Evolutionary conservation across 441 rosid genomes (phyloP), one percentile per base, ranked within the genome.

Genomic region (Pelargonium myrrhifolium): DNA sequence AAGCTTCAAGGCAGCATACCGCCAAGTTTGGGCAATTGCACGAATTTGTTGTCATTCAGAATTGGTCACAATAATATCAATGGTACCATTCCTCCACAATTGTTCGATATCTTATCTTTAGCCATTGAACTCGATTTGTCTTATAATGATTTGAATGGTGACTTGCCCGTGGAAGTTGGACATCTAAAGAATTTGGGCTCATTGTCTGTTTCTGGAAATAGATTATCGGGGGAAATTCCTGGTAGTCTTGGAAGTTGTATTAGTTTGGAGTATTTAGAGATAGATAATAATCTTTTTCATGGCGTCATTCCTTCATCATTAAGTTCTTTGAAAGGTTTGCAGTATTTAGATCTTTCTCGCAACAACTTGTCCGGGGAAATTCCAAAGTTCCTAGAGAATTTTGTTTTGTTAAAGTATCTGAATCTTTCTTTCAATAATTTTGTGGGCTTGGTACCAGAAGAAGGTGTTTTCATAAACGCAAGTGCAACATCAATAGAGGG

Each of bases 341-440:
- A 10, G 26, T 20, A 6, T 0, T 11, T 73, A 1, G 73, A 71
- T 62, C 60, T 79, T 18, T 79, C 79, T 0, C 14, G 9, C 1
- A 79, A 75, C 65, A 55, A 71, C 6, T 49, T 81, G 21, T 70
- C 69, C 0, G 79, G 82, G 0, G 7, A 35, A 21, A 71, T 80
- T 59, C 79, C 76, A 1, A 39, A 37, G 12, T 75, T 15, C 21
- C 9, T 80, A 6, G 39, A 59, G 12, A 17, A 10, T 3, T 11
- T 14, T 11, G 56, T 21, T 1, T 28, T 70, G 26, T 17, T 9
- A 3, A 35, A 35, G 9, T 12, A 26, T 37, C 20, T 76, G 14
- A 69, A 74, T 47, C 39, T 79, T 0, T 76, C 80, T 12, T 74
- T 21, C 15, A 79, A 74, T 43, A 53, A 71, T 9, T 67, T 79